Percentiles rank a stretch among this genome's conserved stretches.
Evolutionary conservation across 257 asterid genomes (phyloP).

Genomic region (Solanum bukasovii): DNA sequence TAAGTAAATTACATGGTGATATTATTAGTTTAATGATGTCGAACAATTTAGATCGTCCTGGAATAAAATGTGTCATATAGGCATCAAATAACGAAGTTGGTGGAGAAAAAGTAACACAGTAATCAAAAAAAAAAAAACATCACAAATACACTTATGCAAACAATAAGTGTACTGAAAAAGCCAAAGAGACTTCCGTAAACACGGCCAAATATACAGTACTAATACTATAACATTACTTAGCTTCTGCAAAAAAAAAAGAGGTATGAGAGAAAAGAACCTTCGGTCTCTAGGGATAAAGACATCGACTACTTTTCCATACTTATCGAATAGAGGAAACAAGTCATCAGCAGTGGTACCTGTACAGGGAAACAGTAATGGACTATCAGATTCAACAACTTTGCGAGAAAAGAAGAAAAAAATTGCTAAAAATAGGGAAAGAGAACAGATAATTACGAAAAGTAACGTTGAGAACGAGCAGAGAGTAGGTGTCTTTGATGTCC

Average conservation of each 20-base stretch:
- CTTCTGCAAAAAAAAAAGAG: neutral
- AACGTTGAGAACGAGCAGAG: constrained; percentile 58
- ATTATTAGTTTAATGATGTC: neutral
- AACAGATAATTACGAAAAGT: constrained; percentile 28
- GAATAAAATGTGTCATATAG: neutral
- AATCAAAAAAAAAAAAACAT: neutral
- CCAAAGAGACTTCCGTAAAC: neutral
- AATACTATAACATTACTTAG: neutral
- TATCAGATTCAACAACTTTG: neutral
- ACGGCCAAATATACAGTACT: neutral
- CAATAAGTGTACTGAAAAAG: neutral
- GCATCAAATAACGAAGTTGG: neutral
- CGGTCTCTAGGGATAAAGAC: constrained; percentile 81
- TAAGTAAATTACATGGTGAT: neutral
- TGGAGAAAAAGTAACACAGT: neutral
- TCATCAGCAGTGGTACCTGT: constrained; percentile 82
- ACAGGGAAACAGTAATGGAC: neutral
- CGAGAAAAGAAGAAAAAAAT: neutral
- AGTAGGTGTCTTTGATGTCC: constrained; percentile 44
- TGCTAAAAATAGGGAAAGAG: neutral
- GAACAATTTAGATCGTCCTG: neutral
- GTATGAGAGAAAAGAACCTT: constrained; percentile 26
- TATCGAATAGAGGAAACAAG: constrained; percentile 63
- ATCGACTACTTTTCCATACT: constrained; percentile 79
- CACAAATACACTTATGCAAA: neutral